Conservation (phyloP, 2,329 filamentous ascomycete species). For the Scedosporium minutisporum region DNA sequence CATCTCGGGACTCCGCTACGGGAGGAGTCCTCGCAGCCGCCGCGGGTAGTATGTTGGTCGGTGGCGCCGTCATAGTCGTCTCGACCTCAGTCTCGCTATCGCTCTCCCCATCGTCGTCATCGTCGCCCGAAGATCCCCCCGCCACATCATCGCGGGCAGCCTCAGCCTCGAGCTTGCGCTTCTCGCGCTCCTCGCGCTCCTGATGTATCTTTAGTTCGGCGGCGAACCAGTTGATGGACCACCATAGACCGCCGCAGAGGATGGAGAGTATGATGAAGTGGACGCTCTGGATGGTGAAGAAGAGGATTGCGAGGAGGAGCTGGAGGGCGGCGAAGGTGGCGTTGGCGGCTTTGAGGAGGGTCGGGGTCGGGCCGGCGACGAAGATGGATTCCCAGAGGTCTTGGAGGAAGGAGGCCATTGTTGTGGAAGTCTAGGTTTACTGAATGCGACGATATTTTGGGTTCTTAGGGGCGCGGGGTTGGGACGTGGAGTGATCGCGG, state of each 20-base stretch:
- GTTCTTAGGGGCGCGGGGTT: not conserved
- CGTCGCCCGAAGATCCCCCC: constrained; percentile 15
- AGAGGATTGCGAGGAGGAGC: constrained; percentile 62
- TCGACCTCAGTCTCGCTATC: constrained; percentile 44
- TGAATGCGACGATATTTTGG: no score
- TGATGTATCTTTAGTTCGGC: constrained; percentile 44
- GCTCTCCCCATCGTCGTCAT: constrained; percentile 11
- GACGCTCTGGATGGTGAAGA: constrained; percentile 74
- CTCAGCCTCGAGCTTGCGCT: constrained; percentile 30
- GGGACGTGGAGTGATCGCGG: no score
- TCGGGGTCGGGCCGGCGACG: constrained; percentile 80
- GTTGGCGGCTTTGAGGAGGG: constrained; percentile 84
- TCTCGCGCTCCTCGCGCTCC: constrained; percentile 30
- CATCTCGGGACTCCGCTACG: constrained; percentile 8
- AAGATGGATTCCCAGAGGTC: constrained; percentile 90
- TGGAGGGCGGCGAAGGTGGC: constrained; percentile 80
- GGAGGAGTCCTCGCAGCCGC: constrained; percentile 23
- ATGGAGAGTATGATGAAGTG: constrained; percentile 79
- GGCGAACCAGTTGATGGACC: constrained; percentile 95
- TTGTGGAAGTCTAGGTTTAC: not conserved
- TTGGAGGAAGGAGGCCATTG: constrained; percentile 54
- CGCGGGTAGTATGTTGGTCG: constrained; percentile 25
- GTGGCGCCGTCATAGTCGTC: constrained; percentile 27
- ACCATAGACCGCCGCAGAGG: constrained; percentile 78
- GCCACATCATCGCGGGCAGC: constrained; percentile 20